These are phyloP conservation scores for Kluyveromyces aestuarii DNA, from an alignment of 805 yeast genomes.

Conservation along the genomic window DNA sequence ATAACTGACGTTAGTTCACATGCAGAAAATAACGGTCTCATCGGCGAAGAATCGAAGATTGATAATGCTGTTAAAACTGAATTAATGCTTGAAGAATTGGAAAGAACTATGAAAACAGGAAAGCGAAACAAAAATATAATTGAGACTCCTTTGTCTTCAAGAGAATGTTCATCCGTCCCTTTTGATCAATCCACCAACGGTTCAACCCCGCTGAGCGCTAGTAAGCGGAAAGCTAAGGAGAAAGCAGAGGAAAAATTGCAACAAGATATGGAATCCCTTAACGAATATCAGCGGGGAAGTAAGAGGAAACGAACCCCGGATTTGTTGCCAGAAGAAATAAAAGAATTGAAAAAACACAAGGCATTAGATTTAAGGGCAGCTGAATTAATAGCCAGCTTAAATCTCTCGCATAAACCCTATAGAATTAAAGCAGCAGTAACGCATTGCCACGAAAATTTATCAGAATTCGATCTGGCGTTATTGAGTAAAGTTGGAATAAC, in stretches of 20 bases:
- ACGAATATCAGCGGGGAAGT: conserved; percentile 49
- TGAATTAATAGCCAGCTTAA: conserved; percentile 5
- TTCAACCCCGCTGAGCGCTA: conserved; percentile 2
- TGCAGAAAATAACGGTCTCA: no score
- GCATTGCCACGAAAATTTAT: conserved; percentile 49
- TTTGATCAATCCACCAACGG: not conserved
- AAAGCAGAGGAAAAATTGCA: conserved; percentile 63
- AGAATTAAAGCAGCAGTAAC: conserved; percentile 47
- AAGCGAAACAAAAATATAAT: not conserved
- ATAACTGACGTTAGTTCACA: not conserved
- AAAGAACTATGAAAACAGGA: not conserved
- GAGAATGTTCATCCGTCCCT: not conserved
- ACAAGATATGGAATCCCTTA: conserved; percentile 58
- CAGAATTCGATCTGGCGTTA: conserved; percentile 34
- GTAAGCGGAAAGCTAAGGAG: conserved; percentile 39
- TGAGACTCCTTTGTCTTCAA: not conserved
- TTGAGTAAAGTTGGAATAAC: conserved; percentile 50
- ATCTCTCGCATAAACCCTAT: conserved; percentile 17
- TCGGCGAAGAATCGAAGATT: not conserved
- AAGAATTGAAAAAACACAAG: conserved; percentile 23
- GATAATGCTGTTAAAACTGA: not conserved
- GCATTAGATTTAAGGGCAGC: conserved; percentile 19
- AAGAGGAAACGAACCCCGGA: conserved; percentile 29
- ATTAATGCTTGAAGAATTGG: not conserved
- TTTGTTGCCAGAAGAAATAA: conserved; percentile 34